Evolutionary conservation across 441 rosid species (phyloP).

Genomic region (Aleurites moluccanus): DNA sequence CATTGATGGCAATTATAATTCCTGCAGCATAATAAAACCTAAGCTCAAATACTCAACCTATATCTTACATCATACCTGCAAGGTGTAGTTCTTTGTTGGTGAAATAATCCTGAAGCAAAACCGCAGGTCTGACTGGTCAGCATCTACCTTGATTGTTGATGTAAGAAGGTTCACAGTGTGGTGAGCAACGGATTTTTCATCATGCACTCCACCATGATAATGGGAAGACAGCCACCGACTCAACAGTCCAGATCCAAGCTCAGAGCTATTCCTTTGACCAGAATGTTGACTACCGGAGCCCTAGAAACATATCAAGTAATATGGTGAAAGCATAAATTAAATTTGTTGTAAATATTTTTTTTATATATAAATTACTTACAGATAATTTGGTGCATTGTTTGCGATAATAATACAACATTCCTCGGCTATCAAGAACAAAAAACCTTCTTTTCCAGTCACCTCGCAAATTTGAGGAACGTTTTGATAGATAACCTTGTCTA

Average conservation of each 20-base stretch:
- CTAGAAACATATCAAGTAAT: conserved; percentile 35
- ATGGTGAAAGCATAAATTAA: conserved; percentile 13
- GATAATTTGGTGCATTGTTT: conserved; percentile 71
- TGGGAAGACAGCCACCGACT: conserved; percentile 96
- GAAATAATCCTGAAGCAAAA: conserved; percentile 99
- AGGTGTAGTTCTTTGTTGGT: conserved; percentile 93
- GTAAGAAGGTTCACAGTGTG: conserved; percentile 99
- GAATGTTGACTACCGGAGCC: conserved; percentile 76
- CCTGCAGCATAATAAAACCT: not conserved
- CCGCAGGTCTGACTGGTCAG: conserved; percentile 96
- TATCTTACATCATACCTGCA: conserved; percentile 70
- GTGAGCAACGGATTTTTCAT: conserved; percentile 98
- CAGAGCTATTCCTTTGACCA: conserved; percentile 92
- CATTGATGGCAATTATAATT: not conserved
- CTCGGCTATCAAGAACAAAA: conserved; percentile 97
- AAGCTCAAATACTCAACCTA: conserved; percentile 25
- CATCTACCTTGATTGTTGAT: conserved; percentile 93
- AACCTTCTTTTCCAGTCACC: conserved; percentile 99
- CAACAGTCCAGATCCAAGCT: conserved; percentile 95
- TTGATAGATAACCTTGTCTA: conserved; percentile 94
- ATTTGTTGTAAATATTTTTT: not conserved
- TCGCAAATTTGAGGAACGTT: conserved; percentile 95
- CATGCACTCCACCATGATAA: conserved; percentile 91
- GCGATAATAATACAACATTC: conserved; percentile 94
- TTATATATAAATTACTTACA: conserved; percentile 51